Conservation (phyloP, 176 grass and related monocot genomes). For the Lolium multiflorum region DNA sequence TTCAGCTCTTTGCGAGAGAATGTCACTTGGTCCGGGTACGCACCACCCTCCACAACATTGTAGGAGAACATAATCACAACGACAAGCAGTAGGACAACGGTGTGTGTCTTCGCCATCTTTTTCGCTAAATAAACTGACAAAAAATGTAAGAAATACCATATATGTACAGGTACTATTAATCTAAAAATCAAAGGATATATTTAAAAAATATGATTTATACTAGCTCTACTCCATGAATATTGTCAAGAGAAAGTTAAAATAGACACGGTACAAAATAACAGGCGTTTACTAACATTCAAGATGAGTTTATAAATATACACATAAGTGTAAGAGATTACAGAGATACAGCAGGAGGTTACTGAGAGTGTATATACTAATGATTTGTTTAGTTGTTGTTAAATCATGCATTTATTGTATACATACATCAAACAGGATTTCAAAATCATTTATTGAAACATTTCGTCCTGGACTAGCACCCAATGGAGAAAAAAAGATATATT, state of each 20-base stretch:
- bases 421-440: too few species aligned
- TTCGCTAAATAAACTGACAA: background rate
- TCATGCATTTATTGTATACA: too few species aligned
- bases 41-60: background rate
- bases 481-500: background rate
- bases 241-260: background rate
- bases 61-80: constrained; percentile 24
- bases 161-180: background rate
- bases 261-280: background rate
- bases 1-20: constrained; percentile 44
- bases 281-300: too few species aligned
- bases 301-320: background rate
- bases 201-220: background rate
- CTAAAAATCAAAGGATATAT: background rate
- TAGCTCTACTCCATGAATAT: background rate
- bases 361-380: background rate
- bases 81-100: constrained; percentile 1
- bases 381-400: background rate
- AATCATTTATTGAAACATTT: background rate
- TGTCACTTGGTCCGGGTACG: background rate
- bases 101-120: background rate
- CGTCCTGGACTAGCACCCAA: background rate
- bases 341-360: background rate
- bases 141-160: background rate
- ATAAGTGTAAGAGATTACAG: background rate